Evolutionary conservation across 768 basidiomycete species (phyloP).

Genomic region (Leccinum barrowsii): DNA sequence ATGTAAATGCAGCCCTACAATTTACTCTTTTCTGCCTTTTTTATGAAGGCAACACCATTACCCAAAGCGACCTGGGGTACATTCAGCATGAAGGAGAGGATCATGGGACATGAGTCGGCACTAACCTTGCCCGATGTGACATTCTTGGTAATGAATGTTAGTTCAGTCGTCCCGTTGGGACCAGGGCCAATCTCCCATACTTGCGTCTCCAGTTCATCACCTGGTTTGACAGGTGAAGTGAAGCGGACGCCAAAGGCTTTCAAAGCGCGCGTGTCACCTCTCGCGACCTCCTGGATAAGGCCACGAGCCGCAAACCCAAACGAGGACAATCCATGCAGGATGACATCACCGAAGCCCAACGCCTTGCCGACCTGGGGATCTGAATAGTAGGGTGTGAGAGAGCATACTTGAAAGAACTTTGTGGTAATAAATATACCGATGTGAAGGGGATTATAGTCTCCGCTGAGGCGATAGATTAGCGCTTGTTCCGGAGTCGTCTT

Average conservation of each 20-base stretch:
- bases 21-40: constrained; percentile 46
- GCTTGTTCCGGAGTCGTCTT: constrained; percentile 66
- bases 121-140: constrained; percentile 55
- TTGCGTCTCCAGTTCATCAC: constrained; percentile 73
- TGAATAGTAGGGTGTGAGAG: constrained; percentile 20
- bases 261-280: constrained; percentile 57
- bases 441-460: constrained; percentile 79
- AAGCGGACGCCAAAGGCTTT: constrained; percentile 72
- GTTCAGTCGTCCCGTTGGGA: constrained; percentile 53
- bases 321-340: constrained; percentile 80
- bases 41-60: constrained; percentile 60
- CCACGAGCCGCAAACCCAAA: constrained; percentile 82
- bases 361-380: constrained; percentile 72
- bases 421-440: constrained; percentile 45
- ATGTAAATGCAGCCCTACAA: constrained; percentile 24
- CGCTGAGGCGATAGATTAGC: constrained; percentile 66
- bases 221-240: constrained; percentile 80
- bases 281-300: constrained; percentile 60
- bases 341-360: constrained; percentile 79
- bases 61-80: constrained; percentile 47
- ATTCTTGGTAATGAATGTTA: constrained; percentile 62
- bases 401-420: not conserved
- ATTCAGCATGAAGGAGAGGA: not conserved
- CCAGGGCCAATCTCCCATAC: constrained; percentile 76
- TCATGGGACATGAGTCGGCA: not conserved